Evolutionary conservation across 176 grass and related monocot species (phyloP), one percentile per base, ranked within the genome.

Genomic region (Puya raimondii): DNA sequence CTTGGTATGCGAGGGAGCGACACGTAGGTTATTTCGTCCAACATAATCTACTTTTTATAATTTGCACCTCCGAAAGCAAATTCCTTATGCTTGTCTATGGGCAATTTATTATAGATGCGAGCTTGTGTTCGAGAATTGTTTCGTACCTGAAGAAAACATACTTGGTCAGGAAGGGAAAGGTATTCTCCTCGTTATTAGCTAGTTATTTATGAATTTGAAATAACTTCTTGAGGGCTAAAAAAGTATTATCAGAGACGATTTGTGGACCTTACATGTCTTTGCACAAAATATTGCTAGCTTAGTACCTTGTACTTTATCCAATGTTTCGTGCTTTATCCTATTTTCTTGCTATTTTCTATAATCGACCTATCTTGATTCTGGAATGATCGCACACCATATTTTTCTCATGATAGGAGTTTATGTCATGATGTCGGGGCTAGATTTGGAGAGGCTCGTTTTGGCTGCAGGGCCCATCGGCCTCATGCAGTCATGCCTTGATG

Each of bases 111-210:
- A 29, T 81, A 97, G 93, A 81, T 97, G 93, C 52, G 89, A 97
- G 71, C 93, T 97, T 80, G 93, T 97, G 23, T 96, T 97, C 57
- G 89, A 97, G 77, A 97, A 97, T 65, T 97, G 93, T 78, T 97
- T 97, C 83, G 89, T 97, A 74, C 89, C 89, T 48, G 73, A 85
- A 10, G 88, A 97, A 81, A 92, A 97, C 72, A 63, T 97, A 56
- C 87, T 97, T 15, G 93, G 89, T 0, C 56, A 87, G 67, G 89
- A 87, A 90, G 93, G 93, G 42, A 92, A 97, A 97, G 93, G 93
- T 91, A 72, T 52, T 59, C 48, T 51, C 10, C 14, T 64, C 29
- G 47, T 53, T 58, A 18, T 83, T 72, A 21, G 74, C 16, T 78
- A 66, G 51, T 48, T 58, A 3, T 16, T 27, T 69, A 48, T 67